These are phyloP conservation scores for Biancaea sappan DNA, from an alignment of 306 rosid species.

Conservation along the genomic window DNA sequence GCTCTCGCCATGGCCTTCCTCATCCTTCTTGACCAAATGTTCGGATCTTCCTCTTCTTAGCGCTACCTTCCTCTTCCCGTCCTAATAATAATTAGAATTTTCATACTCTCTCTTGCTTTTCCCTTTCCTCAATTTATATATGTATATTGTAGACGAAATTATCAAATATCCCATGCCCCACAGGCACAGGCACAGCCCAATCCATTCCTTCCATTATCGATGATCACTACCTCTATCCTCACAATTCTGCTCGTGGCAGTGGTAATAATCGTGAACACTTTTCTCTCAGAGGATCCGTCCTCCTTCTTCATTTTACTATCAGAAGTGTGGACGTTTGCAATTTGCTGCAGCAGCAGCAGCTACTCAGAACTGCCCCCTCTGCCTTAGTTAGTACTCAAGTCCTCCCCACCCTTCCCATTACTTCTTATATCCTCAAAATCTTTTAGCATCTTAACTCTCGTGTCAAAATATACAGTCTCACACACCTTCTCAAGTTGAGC, in stretches of 20 bases:
- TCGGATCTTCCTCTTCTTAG: conserved; percentile 42
- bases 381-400: background rate
- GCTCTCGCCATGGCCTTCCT: conserved; percentile 70
- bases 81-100: background rate
- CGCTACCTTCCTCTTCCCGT: conserved; percentile 32
- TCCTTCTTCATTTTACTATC: background rate
- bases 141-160: background rate
- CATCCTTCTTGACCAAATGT: conserved; percentile 71
- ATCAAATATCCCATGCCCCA: background rate
- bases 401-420: background rate
- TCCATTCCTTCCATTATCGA: too few species aligned
- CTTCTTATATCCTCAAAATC: background rate
- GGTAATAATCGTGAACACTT: too few species aligned
- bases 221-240: too few species aligned
- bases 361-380: background rate
- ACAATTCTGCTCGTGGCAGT: too few species aligned
- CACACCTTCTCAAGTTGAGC: conserved; percentile 15
- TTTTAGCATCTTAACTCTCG: too few species aligned
- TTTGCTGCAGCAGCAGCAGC: background rate
- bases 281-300: too few species aligned
- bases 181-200: background rate
- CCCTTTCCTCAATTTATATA: background rate
- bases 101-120: background rate
- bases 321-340: background rate
- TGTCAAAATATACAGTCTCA: background rate